Evolutionary conservation across 495 filamentous ascomycete species (phyloP), one percentile per base, ranked within the genome.

Genomic region (Hypomontagnella monticulosa): DNA sequence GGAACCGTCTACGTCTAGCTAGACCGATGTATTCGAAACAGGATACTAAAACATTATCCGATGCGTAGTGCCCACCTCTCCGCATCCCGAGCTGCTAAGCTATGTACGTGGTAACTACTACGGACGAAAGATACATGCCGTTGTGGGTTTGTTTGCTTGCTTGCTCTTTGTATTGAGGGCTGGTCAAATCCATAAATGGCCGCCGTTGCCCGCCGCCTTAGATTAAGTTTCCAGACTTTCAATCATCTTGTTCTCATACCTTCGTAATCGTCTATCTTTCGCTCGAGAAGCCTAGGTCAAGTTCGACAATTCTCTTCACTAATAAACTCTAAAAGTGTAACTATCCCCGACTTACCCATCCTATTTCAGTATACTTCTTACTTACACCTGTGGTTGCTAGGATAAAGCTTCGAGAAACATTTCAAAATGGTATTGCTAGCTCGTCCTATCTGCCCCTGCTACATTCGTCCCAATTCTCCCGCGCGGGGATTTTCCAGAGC

Each of bases 381-480:
- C 57, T 43, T 16, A 43, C 42, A 16, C 54, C 36, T 19, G 44
- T 51, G 37, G 47, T 20, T 50, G 3, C 40, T 40, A 50, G 51
- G 57, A 61, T 51, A 49, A 60, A 55, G 7, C 23, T 47, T 12
- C 64, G 34, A 54, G 41, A 51, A 16, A 59, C 51, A 69, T 42
- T 63, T 72, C 80, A 84, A 77, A 80, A 84, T 84, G 82, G 82
- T 84, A 84, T 79, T 79, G 43, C 60, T 76, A 65, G 58, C 77
- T 70, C 78, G 75, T 40, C 70, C 75, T 58, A 63, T 78, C 51
- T 69, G 49, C 33, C 61, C 71, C 59, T 71, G 68, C 63, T 68
- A 63, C 55, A 63, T 66, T 66, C 70, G 73, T 62, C 71, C 73
- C 61, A 11, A 70, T 42, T 58, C 32, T 56, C 2, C 23, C 6